Evolutionary conservation across 2,329 filamentous ascomycete genomes (phyloP).

Genomic region (Apiospora saccharicola): DNA sequence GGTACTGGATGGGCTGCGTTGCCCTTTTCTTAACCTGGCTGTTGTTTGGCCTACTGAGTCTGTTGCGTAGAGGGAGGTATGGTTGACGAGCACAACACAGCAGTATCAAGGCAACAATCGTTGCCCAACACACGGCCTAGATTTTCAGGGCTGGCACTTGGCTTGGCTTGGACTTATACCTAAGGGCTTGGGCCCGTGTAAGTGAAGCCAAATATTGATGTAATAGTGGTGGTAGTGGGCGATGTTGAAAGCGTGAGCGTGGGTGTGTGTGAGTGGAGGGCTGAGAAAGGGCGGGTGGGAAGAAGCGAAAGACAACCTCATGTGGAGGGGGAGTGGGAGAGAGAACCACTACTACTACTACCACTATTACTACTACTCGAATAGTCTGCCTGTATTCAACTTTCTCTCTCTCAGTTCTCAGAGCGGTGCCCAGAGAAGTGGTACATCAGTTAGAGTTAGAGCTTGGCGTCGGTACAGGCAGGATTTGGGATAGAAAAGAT

Average conservation of each 20-base stretch:
- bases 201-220: conserved; percentile 3
- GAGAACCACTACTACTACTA: neutral
- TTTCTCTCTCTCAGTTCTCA: no score
- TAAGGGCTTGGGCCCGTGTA: conserved; percentile 12
- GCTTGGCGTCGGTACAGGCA: neutral
- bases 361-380: neutral
- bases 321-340: neutral
- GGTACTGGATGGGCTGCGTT: neutral
- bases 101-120: neutral
- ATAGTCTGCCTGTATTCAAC: neutral
- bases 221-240: neutral
- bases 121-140: conserved; percentile 9
- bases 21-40: neutral
- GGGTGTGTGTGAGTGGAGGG: neutral
- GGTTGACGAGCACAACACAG: neutral
- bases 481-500: conserved; percentile 6
- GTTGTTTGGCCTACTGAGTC: neutral
- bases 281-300: neutral
- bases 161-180: neutral
- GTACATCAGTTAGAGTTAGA: conserved; percentile 9
- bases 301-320: conserved; percentile 14
- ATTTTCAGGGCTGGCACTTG: neutral
- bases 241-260: neutral
- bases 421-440: conserved; percentile 1
- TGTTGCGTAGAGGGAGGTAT: neutral